Percentiles rank a stretch among this genome's conserved stretches.
Evolutionary conservation across 306 rosid genomes (phyloP).

Genomic region (Quercus dentata): DNA sequence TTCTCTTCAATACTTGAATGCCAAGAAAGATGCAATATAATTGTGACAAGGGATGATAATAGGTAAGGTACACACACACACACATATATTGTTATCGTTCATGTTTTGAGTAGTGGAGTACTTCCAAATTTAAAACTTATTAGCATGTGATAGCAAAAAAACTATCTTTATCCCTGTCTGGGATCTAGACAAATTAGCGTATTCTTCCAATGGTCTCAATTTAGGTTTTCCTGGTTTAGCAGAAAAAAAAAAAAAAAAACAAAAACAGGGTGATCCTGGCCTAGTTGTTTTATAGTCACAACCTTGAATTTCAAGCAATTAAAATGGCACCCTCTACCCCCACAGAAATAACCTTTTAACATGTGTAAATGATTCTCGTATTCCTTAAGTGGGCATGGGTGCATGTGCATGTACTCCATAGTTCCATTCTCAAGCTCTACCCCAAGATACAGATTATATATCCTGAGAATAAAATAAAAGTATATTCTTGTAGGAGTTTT

Average conservation of each 20-base stretch:
- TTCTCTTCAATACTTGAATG: constrained; percentile 46
- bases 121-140: not conserved
- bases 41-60: constrained; percentile 27
- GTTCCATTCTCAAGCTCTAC: not conserved
- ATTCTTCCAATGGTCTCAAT: not conserved
- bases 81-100: not conserved
- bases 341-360: not conserved
- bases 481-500: not conserved
- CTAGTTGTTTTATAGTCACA: not conserved
- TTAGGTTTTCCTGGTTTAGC: not conserved
- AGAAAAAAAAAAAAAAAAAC: too few relatives aligned
- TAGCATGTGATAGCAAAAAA: not conserved
- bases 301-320: not conserved
- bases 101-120: not conserved
- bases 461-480: not conserved
- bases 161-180: not conserved
- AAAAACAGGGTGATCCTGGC: too few relatives aligned
- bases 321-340: not conserved
- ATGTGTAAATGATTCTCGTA: not conserved
- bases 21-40: constrained; percentile 32
- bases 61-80: constrained; percentile 29
- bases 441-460: not conserved
- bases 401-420: not conserved
- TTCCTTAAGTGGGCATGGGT: not conserved
- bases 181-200: not conserved